Evolutionary conservation across 257 asterid species (phyloP).

Genomic region (Solanum verrucosum): DNA sequence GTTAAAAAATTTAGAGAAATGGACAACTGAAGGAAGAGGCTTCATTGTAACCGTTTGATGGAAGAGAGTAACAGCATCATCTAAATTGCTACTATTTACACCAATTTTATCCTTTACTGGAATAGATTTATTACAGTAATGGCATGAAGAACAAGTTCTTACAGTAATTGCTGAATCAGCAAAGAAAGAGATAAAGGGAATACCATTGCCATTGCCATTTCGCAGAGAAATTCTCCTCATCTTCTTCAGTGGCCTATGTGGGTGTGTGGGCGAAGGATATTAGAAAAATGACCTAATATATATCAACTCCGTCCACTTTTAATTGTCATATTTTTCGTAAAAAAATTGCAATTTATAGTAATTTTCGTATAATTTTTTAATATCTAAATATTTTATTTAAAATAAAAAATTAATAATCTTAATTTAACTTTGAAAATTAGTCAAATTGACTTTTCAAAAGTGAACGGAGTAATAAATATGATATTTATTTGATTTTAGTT

Average conservation of each 20-base stretch:
- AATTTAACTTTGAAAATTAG: too few species aligned
- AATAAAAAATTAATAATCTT: too few species aligned
- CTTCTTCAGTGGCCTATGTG: not conserved
- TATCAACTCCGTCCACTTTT: accelerated
- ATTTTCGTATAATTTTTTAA: too few species aligned
- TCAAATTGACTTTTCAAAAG: too few species aligned
- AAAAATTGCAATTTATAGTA: too few species aligned
- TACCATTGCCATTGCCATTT: not conserved
- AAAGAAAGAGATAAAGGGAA: not conserved
- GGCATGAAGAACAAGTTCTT: not conserved
- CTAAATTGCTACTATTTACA: not conserved
- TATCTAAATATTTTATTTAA: too few species aligned
- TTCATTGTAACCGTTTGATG: not conserved
- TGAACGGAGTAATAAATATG: too few species aligned
- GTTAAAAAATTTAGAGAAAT: not conserved
- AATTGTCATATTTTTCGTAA: too few species aligned
- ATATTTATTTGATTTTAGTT: too few species aligned
- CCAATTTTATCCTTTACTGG: not conserved
- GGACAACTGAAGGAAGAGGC: not conserved
- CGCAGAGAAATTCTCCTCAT: not conserved
- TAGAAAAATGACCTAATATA: not conserved
- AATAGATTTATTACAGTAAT: not conserved
- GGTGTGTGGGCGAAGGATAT: not conserved
- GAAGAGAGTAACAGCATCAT: not conserved
- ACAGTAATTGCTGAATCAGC: not conserved